Evolutionary conservation across 768 basidiomycete genomes (phyloP).

Genomic region (Cystofilobasidium ferigula): DNA sequence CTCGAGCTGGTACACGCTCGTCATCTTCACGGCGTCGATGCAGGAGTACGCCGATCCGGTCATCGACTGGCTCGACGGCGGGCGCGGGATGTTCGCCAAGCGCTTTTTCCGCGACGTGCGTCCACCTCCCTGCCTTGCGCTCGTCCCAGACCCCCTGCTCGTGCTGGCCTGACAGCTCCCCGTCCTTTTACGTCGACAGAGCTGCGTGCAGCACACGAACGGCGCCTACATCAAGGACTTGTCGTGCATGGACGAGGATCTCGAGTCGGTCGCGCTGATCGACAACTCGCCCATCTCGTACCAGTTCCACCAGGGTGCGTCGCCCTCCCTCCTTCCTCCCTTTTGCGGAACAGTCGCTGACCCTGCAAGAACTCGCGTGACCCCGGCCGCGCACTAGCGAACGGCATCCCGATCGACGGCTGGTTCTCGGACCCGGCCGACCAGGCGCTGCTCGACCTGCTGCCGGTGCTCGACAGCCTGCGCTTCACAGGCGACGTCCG

Average conservation of each 20-base stretch:
- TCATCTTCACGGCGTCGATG: constrained; percentile 98
- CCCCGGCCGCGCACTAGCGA: constrained; percentile 48
- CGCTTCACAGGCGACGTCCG: constrained; percentile 94
- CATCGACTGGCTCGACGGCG: constrained; percentile 97
- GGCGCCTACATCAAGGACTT: constrained; percentile 94
- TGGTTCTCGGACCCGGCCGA: constrained; percentile 97
- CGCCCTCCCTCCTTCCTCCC: neutral
- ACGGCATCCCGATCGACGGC: constrained; percentile 97
- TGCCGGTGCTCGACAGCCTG: constrained; percentile 89
- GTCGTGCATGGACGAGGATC: constrained; percentile 72
- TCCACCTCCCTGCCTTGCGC: constrained; percentile 3
- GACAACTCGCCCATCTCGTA: constrained; percentile 20
- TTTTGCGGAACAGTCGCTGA: neutral
- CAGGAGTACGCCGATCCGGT: constrained; percentile 99
- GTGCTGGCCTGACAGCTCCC: neutral
- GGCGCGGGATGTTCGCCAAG: constrained; percentile 75
- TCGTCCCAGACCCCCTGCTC: neutral
- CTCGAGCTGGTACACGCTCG: constrained; percentile 94
- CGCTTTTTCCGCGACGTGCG: constrained; percentile 84
- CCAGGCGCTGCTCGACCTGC: constrained; percentile 85
- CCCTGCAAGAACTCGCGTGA: neutral
- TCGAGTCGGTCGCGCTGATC: constrained; percentile 54
- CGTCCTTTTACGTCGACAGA: constrained; percentile 43
- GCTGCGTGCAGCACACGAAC: constrained; percentile 81
- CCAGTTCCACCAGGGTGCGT: constrained; percentile 75